Evolutionary conservation across 306 rosid species (phyloP), one percentile per base, ranked within the genome.

Genomic region (Mucuna pruriens): DNA sequence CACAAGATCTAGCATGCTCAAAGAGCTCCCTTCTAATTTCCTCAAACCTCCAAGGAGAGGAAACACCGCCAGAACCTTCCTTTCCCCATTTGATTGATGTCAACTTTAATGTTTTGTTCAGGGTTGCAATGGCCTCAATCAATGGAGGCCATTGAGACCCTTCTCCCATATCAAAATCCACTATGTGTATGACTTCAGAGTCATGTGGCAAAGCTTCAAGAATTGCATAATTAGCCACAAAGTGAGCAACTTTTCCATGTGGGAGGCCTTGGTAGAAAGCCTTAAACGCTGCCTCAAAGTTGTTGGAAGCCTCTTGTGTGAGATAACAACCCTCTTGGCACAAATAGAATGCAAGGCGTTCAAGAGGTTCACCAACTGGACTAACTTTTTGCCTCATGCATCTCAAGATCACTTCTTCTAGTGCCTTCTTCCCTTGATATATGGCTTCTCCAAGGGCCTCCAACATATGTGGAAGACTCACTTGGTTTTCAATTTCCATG

Each of bases 101-200:
- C 40, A 92, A 51, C 45, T 76, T 84, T 34, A 89, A 38, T 60
- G 66, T 76, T 45, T 52, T 92, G 9, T 40, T 31, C 49, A 49
- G 72, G 33, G 22, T 29, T 64, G 84, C 86, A 57, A 84, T 67
- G 17, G 82, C 85, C 75, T 79, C 87, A 2, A 85, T 81, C 76
- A 88, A 23, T 19, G 86, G 81, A 19, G 90, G 40, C 85, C 85
- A 82, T 57, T 85, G 90, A 44, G 85, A 29, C 34, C 89, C 90
- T 20, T 88, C 85, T n/a, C 87, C 82, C 40, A 83, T 75, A 34
- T 88, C 88, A 22, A 83, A 90, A 54, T 88, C 91, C 34, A 90
- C 82, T 79, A 87, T 71, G 68, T 85, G 87, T 54, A 88, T 20
- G 1, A 62, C 85, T 31, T 90, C 88, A 20, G 23, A 87, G 58